Base-by-base conservation (phyloP, 2,329 filamentous ascomycete genomes). In the Colletotrichum viniferum region DNA sequence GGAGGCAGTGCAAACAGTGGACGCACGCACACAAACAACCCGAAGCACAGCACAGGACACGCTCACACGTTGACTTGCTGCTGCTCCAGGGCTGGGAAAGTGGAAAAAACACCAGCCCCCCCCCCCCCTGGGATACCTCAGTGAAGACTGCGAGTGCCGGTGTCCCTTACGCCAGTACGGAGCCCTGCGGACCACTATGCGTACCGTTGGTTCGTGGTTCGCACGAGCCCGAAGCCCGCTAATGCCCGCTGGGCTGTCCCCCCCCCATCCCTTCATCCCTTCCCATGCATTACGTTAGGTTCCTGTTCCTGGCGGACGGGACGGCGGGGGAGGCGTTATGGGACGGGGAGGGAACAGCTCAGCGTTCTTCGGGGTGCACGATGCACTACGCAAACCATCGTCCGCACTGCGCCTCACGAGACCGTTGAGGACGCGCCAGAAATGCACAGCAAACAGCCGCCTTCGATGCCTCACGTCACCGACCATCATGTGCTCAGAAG, bases 331-430 rank as follows among this genome's bases (percentile, higher is more conserved):
- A 52, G n/a, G 4, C 21, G 55, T n/a, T 30, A 26, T 18, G 55
- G 55, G n/a, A 58, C 26, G 69, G 62, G 43, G 16, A 30, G 61
- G 38, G 63, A 63, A 65, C 65, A 75, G 69, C 63, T 48, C 56
- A 28, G 28, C 56, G 56, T 52, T 52, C 56, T 63, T 60, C 69
- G 63, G 69, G 36, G 71, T 63, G 69, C 55, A 73, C 73, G 67
- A 69, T 26, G 43, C 72, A 34, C 58, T 34, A 62, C n/a, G 28
- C 58, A 62, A 62, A 32, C 28, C 30, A 26, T 72, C 62, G 69
- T 34, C 69, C 32, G 73, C 73, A 74, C 73, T 74, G 73, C 73
- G 73, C 73, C 73, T 55, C 73, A 38, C 32, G 34, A 56, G 34
- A 56, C 32, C 26, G 30, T 38, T 58, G 28, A 36, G 61, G 7